phyloP scores from a whole-genome alignment of 345 rosid species.

The Cardamine resedifolia region DNA sequence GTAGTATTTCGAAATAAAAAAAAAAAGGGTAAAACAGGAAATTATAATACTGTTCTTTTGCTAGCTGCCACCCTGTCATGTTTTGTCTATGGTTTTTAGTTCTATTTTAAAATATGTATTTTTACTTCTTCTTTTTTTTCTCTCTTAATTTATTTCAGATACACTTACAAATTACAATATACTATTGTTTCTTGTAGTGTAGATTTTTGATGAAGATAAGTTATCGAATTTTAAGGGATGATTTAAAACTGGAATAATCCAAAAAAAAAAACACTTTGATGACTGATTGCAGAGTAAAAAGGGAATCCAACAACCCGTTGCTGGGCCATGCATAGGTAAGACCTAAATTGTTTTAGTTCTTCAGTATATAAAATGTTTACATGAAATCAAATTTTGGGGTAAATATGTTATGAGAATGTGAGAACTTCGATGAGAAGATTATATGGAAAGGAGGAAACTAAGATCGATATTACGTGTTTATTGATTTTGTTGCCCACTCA shows the following conservation, averaged over 20 bases:
- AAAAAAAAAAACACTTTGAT: not conserved
- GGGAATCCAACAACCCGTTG: slow-evolving; percentile 49
- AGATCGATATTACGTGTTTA: not conserved
- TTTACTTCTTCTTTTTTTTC: not conserved
- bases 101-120: not conserved
- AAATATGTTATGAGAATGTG: slow-evolving; percentile 45
- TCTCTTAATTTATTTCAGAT: not conserved
- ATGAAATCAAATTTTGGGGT: not conserved
- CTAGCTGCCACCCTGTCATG: slow-evolving; percentile 37
- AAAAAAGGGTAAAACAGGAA: slow-evolving; percentile 31
- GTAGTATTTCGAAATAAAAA: not conserved
- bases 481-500: slow-evolving; percentile 29
- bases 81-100: slow-evolving; percentile 27
- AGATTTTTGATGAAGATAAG: not conserved
- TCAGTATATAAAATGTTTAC: not conserved
- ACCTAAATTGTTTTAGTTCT: slow-evolving; percentile 12
- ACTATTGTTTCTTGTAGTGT: not conserved
- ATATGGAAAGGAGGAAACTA: not conserved
- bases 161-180: not conserved
- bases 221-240: not conserved
- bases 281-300: slow-evolving; percentile 25
- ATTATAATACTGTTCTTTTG: slow-evolving; percentile 33
- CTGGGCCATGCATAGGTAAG: slow-evolving; percentile 46
- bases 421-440: slow-evolving; percentile 45
- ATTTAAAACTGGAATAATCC: not conserved